Evolutionary conservation across 176 grass and related monocot species (phyloP), one percentile per base, ranked within the genome.

Genomic region (Thalia dealbata): DNA sequence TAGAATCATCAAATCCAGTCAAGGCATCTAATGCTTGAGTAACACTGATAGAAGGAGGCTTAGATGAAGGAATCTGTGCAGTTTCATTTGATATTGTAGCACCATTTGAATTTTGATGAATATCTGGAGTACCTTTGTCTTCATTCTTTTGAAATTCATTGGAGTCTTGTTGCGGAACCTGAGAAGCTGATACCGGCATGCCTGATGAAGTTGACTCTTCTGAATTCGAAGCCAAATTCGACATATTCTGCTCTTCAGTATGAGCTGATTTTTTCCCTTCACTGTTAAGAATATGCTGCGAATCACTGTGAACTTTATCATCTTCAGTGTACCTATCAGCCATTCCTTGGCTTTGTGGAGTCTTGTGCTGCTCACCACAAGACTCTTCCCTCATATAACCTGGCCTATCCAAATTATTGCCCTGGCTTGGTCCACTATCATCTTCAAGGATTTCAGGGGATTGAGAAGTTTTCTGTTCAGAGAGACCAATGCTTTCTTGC

Each of bases 1-100:
- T 92, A 11, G 93, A 96, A 76, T 96, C 93, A 86, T 96, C 93
- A 88, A 96, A 84, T 78, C 87, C 93, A 79, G 87, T 92, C 80
- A 96, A 82, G 74, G 93, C 93, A 86, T 96, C 84, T 73, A 96
- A 86, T 51, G 89, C 93, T 22, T 92, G 89, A 76, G 75, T 81
- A 50, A 96, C 74, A 84, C 75, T 84, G 32, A 96, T 75, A 7
- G 85, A 69, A 73, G 86, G 27, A 75, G 82, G 45, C 75, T 79
- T 83, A n/a, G 79, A 70, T 69, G 43, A 55, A 50, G 42, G 25
- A 35, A 62, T 26, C 51, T 74, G 69, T 15, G 43, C 29, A 38
- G 50, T 64, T 85, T 80, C 80, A 85, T 86, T 89, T 65, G 61
- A 62, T 85, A 80, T 91, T 61, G 78, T 28, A 41, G 76, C 56